Evolutionary conservation across 306 rosid genomes (phyloP).

Genomic region (Corylus avellana): DNA sequence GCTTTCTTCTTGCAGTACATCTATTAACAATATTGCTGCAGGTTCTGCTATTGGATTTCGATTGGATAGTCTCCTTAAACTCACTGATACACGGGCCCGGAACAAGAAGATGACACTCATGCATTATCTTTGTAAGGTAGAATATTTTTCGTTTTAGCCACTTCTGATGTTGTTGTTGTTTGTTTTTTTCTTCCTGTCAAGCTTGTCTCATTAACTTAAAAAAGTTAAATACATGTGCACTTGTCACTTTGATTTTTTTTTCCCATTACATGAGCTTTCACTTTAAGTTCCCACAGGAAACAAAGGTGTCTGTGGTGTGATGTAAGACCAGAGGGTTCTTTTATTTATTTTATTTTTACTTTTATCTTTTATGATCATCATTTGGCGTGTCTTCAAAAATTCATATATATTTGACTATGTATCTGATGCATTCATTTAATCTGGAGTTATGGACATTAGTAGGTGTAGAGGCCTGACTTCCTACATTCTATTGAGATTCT

Average conservation of each 20-base stretch:
- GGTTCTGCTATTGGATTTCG: slow-evolving; percentile 99
- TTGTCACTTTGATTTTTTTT: background rate
- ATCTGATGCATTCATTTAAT: background rate
- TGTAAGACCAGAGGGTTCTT: background rate
- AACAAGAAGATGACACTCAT: slow-evolving; percentile 97
- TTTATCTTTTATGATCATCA: background rate
- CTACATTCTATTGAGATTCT: background rate
- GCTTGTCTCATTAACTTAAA: background rate
- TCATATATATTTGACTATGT: background rate
- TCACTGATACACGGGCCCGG: slow-evolving; percentile 85
- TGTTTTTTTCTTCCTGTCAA: background rate
- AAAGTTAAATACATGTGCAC: background rate
- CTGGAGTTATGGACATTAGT: background rate
- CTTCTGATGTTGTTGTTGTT: background rate
- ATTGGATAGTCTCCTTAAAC: slow-evolving; percentile 96
- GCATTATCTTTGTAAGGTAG: slow-evolving; percentile 99
- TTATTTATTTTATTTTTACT: background rate
- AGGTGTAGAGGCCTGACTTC: background rate
- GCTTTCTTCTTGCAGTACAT: slow-evolving; percentile 21
- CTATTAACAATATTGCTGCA: slow-evolving; percentile 33
- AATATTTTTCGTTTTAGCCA: slow-evolving; percentile 15
- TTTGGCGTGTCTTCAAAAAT: background rate
- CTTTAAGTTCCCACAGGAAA: background rate
- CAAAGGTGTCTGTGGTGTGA: background rate
- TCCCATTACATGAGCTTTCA: background rate